Evolutionary conservation across 352 stramenopile species (phyloP).

Genomic region (Phytopythium vexans): DNA sequence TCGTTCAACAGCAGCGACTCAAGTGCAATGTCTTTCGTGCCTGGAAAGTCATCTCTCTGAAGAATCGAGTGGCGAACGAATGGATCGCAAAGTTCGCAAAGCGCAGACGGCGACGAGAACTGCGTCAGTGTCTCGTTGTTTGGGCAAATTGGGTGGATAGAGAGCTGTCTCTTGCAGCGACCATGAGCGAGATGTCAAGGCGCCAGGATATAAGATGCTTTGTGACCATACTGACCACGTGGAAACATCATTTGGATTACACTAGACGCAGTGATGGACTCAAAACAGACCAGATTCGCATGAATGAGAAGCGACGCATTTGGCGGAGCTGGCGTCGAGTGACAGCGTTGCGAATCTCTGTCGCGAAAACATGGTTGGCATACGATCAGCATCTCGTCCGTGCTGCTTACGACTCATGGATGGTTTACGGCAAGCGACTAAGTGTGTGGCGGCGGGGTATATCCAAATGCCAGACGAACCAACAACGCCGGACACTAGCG

Average conservation of each 20-base stretch:
- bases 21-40: not conserved
- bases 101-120: slow-evolving; percentile 8
- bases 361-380: slow-evolving; percentile 5
- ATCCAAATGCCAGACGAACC: slow-evolving; percentile 3
- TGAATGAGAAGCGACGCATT: not conserved
- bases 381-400: slow-evolving; percentile 10
- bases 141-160: slow-evolving; percentile 17
- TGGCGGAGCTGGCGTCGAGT: slow-evolving; percentile 1
- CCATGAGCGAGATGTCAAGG: not conserved
- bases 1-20: not conserved
- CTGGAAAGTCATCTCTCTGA: slow-evolving; percentile 9
- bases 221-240: not conserved
- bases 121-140: slow-evolving; percentile 8
- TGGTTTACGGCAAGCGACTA: not conserved
- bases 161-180: not conserved
- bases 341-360: slow-evolving; percentile 2
- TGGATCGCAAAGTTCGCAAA: slow-evolving; percentile 6
- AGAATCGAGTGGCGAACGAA: slow-evolving; percentile 8
- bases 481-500: not conserved
- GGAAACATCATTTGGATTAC: not conserved
- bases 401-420: slow-evolving; percentile 10
- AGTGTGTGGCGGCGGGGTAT: slow-evolving; percentile 1
- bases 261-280: not conserved
- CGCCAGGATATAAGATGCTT: not conserved
- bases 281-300: not conserved